Evolutionary conservation across 208 protist genomes (phyloP), one percentile per base, ranked within the genome.

Genomic region (Wallacemonas collosoma): DNA sequence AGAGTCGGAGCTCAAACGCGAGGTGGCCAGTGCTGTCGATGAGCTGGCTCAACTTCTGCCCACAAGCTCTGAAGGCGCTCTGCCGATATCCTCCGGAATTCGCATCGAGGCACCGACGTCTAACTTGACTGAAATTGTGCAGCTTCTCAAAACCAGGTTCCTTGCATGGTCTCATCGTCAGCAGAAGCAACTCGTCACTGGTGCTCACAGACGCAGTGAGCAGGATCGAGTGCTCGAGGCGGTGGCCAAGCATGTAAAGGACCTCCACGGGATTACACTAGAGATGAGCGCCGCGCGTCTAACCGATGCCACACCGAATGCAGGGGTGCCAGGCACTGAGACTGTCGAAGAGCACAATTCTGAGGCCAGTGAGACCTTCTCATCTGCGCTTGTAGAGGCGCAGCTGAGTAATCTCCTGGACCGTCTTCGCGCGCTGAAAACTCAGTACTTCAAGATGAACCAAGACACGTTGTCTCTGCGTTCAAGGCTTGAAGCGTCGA

Each of bases 31-130:
- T 77, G 44, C 47, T 68, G 63, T 94, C 5, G 76, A 89, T n/a
- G 85, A 92, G 68, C 77, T 94, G 1, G 89, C 89, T 5, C 89
- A 94, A 62, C 76, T 94, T 36, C 75, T 94, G 43, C 67, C 76
- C 35, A 76, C 78, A 7, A 72, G 76, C 35, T 56, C 58, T 4
- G 67, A 55, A 15, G 58, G 11, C 41, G 55, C 41, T 65, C 41
- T 43, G 6, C 60, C 60, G n/a, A 51, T 65, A 1, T 65, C n/a
- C 15, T 44, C 70, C 38, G 41, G 44, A 3, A 75, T 74, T 51
- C 82, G 77, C 66, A 83, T 95, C 58, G 80, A 86, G 47, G 79
- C 89, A 12, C 89, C 89, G 0, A 89, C 87, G 17, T 58, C 61
- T 11, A 77, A 85, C 55, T 62, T 95, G 41, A 43, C 78, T n/a